These are phyloP conservation scores for Saturnispora mendoncae DNA, from an alignment of 805 yeast species.

Conservation along the genomic window DNA sequence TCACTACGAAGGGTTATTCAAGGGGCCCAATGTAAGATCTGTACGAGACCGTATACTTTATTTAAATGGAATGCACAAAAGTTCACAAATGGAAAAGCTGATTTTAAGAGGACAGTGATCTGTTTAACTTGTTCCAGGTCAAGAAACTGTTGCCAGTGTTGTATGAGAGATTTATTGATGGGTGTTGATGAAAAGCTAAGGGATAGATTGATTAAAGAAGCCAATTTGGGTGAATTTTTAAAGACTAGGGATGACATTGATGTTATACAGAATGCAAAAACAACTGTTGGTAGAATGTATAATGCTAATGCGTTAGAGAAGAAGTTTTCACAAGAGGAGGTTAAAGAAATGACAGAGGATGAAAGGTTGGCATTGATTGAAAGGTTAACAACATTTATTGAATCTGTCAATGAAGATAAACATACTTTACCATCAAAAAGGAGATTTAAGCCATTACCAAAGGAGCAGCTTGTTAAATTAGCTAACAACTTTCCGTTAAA, in stretches of 20 bases:
- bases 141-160: constrained; percentile 79
- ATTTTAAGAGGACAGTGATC: constrained; percentile 53
- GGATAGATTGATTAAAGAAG: constrained; percentile 71
- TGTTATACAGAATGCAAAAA: constrained; percentile 40
- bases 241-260: constrained; percentile 17
- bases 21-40: constrained; percentile 79
- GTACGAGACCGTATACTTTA: constrained; percentile 77
- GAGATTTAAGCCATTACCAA: constrained; percentile 14
- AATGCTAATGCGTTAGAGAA: constrained; percentile 41
- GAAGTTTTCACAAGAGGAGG: constrained; percentile 19
- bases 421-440: not conserved
- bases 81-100: constrained; percentile 24
- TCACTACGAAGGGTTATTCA: constrained; percentile 59
- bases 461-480: constrained; percentile 42
- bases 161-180: constrained; percentile 74
- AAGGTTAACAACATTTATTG: constrained; percentile 3
- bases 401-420: constrained; percentile 1
- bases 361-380: constrained; percentile 10
- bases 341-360: constrained; percentile 13
- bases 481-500: constrained; percentile 60
- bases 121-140: constrained; percentile 75
- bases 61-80: constrained; percentile 49
- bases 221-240: constrained; percentile 32
- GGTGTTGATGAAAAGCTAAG: constrained; percentile 73
- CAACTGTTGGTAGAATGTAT: constrained; percentile 41